Conservation (phyloP, 441 rosid species). For the Gossypium schwendimanii region DNA sequence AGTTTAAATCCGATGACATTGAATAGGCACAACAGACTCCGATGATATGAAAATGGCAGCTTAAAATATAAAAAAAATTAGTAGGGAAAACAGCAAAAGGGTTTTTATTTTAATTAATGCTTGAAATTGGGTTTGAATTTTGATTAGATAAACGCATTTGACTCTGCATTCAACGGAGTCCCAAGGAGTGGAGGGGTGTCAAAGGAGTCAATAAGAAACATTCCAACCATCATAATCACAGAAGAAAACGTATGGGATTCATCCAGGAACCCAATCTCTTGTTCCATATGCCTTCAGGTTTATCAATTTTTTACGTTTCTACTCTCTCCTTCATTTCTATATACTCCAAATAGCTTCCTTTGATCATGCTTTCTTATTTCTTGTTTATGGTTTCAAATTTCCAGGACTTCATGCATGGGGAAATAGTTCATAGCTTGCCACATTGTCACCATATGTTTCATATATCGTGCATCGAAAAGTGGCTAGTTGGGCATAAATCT, state of each 20-base stretch:
- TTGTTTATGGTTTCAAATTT: background rate
- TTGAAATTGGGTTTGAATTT: constrained; percentile 1
- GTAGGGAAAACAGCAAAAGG: background rate
- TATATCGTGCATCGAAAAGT: constrained; percentile 18
- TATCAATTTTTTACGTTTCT: background rate
- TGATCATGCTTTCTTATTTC: background rate
- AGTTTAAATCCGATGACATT: background rate
- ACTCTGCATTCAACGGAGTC: background rate
- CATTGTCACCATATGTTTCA: constrained; percentile 34
- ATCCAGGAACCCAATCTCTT: constrained; percentile 21
- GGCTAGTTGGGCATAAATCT: constrained; percentile 26
- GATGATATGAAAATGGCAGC: background rate
- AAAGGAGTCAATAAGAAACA: background rate
- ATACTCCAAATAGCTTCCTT: background rate
- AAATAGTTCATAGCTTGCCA: constrained; percentile 23
- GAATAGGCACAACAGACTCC: background rate
- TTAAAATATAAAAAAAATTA: background rate
- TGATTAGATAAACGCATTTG: background rate
- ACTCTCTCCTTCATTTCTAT: background rate
- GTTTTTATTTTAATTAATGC: background rate
- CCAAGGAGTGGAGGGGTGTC: background rate
- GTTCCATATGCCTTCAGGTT: constrained; percentile 46
- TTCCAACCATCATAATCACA: constrained; percentile 13
- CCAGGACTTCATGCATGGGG: constrained; percentile 31
- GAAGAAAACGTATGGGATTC: constrained; percentile 12